Percentiles rank a stretch among this genome's conserved stretches.
Conservation (phyloP, 108 stramenopile species). For the Bacterosira constricta region DNA sequence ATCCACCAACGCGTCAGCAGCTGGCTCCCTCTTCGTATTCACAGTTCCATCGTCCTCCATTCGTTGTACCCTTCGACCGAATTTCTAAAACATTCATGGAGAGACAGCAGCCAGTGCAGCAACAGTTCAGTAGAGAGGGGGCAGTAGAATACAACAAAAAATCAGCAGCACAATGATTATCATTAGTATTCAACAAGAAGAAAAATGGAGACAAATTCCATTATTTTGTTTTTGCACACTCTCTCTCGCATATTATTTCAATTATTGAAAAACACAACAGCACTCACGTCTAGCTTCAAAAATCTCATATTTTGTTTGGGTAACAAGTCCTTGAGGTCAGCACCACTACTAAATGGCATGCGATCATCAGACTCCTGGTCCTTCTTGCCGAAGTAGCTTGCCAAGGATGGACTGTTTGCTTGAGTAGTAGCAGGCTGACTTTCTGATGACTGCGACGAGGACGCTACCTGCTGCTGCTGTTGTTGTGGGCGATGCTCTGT, state of each 20-base stretch:
- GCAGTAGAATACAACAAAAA: background rate
- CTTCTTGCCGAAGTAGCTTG: background rate
- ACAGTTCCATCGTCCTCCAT: conserved; percentile 44
- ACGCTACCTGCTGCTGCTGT: too few relatives aligned
- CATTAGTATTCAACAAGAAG: too few relatives aligned
- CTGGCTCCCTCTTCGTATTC: conserved; percentile 13
- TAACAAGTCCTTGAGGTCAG: background rate
- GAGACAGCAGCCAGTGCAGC: background rate
- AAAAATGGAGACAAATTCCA: too few relatives aligned
- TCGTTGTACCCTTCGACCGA: conserved; percentile 32
- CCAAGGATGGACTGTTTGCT: background rate
- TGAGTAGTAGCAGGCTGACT: background rate
- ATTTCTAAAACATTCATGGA: too few relatives aligned
- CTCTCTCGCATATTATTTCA: too few relatives aligned
- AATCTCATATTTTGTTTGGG: conserved; percentile 2
- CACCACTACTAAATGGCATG: too few relatives aligned
- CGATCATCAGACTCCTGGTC: background rate
- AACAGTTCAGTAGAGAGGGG: background rate
- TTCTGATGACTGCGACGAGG: too few relatives aligned
- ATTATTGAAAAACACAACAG: too few relatives aligned
- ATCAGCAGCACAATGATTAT: background rate
- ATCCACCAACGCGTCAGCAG: background rate
- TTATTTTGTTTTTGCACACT: too few relatives aligned
- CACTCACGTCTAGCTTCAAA: conserved; percentile 13
- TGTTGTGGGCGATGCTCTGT: background rate